phyloP scores from a whole-genome alignment of 768 basidiomycete genomes.

The Leccinellum rugosiceps region DNA sequence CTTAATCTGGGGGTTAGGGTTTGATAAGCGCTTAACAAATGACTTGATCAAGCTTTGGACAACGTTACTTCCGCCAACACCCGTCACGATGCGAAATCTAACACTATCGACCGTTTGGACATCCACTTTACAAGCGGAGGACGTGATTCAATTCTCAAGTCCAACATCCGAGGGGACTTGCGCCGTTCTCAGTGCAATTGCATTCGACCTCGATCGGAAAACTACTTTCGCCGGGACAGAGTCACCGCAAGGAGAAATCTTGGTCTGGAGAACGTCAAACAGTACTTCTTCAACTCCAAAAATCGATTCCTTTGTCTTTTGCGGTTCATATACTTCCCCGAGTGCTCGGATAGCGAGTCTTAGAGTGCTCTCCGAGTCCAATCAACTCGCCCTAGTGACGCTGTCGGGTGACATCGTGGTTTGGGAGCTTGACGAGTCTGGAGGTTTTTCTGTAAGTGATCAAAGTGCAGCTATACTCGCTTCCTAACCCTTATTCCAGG shows the following conservation, averaged over 20 bases:
- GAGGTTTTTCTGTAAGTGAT: slow-evolving; percentile 41
- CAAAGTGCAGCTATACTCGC: background rate
- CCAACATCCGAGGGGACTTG: slow-evolving; percentile 20
- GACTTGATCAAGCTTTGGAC: background rate
- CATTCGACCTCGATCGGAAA: slow-evolving; percentile 65
- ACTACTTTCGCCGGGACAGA: slow-evolving; percentile 59
- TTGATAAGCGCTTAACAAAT: background rate
- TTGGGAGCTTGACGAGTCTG: slow-evolving; percentile 48
- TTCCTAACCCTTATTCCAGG: slow-evolving; percentile 14
- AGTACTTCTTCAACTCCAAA: slow-evolving; percentile 9
- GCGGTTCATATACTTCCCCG: slow-evolving; percentile 19
- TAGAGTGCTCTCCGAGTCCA: slow-evolving; percentile 68
- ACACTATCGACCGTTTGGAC: slow-evolving; percentile 36
- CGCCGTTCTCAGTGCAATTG: slow-evolving; percentile 42
- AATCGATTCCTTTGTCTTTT: slow-evolving; percentile 17
- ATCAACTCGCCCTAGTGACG: slow-evolving; percentile 62
- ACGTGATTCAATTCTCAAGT: slow-evolving; percentile 13
- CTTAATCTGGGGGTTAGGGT: background rate
- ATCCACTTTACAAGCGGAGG: slow-evolving; percentile 15
- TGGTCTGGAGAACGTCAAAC: slow-evolving; percentile 49
- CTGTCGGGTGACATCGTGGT: slow-evolving; percentile 82
- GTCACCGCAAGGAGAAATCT: slow-evolving; percentile 53
- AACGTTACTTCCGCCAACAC: background rate
- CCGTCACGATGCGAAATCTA: slow-evolving; percentile 52
- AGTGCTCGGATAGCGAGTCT: slow-evolving; percentile 56